These are phyloP conservation scores for Populus hybrid DNA, from an alignment of 441 rosid genomes.

Conservation along the genomic window DNA sequence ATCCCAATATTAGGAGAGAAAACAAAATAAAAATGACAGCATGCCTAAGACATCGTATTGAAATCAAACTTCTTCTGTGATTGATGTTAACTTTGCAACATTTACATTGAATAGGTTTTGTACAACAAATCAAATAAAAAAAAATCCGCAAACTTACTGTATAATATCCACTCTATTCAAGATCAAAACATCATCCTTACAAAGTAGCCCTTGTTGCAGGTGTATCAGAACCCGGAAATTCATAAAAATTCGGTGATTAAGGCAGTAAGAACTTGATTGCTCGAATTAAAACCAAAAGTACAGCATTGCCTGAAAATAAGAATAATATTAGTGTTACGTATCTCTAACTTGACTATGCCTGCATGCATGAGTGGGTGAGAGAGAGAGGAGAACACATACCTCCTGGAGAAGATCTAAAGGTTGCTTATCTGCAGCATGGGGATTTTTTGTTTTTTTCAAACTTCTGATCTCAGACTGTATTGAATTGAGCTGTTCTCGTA, in stretches of 20 bases:
- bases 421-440: slow-evolving; percentile 28
- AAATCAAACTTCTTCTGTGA: neutral
- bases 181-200: neutral
- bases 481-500: slow-evolving; percentile 55
- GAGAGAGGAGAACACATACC: slow-evolving; percentile 31
- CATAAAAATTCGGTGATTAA: neutral
- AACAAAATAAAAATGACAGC: neutral
- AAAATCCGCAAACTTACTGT: neutral
- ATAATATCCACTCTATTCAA: neutral
- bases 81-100: neutral
- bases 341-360: neutral
- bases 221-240: neutral
- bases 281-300: slow-evolving; percentile 66
- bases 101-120: neutral
- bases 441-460: slow-evolving; percentile 29
- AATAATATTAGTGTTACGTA: slow-evolving; percentile 1
- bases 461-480: slow-evolving; percentile 58
- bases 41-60: neutral
- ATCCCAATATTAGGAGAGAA: neutral
- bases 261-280: neutral
- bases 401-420: slow-evolving; percentile 37
- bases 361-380: neutral
- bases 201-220: slow-evolving; percentile 1
- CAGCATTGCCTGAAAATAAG: slow-evolving; percentile 65
- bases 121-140: slow-evolving; percentile 1